These are phyloP conservation scores for Agrocybe praecox DNA, from an alignment of 768 basidiomycete species.

Conservation along the genomic window DNA sequence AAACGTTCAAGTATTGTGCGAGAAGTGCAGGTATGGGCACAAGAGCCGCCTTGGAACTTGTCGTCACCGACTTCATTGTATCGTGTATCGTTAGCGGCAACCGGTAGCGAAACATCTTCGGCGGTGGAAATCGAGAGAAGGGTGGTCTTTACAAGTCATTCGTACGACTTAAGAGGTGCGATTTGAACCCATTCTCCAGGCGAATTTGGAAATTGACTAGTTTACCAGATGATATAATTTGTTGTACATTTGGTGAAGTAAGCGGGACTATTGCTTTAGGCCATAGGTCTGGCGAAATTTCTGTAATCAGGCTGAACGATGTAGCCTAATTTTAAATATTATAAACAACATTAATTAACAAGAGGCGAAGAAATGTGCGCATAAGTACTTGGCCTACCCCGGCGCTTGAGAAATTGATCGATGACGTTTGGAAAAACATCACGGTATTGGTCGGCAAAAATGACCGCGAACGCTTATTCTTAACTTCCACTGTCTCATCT, in stretches of 20 bases:
- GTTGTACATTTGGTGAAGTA: conserved; percentile 48
- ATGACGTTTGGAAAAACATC: too few species aligned
- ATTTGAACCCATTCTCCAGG: neutral
- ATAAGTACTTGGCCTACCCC: too few species aligned
- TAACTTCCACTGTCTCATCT: neutral
- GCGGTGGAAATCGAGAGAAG: conserved; percentile 27
- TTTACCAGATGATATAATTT: conserved; percentile 42
- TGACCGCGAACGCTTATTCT: neutral
- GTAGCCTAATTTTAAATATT: too few species aligned
- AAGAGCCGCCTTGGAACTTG: conserved; percentile 7
- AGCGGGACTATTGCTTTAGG: conserved; percentile 45
- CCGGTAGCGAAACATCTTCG: neutral
- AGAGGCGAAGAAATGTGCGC: too few species aligned
- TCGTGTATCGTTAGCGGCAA: neutral
- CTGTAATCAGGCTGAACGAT: conserved; percentile 27
- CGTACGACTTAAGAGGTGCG: conserved; percentile 45
- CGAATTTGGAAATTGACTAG: neutral
- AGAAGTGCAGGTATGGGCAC: conserved; percentile 46
- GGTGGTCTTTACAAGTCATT: conserved; percentile 32
- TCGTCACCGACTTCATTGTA: neutral
- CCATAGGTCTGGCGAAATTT: conserved; percentile 40
- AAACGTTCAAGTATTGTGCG: conserved; percentile 41
- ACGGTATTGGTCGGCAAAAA: too few species aligned
- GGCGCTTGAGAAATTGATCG: too few species aligned
- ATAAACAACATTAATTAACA: neutral